phyloP scores from a whole-genome alignment of 2,329 filamentous ascomycete genomes.

The Penicillium sp. region DNA sequence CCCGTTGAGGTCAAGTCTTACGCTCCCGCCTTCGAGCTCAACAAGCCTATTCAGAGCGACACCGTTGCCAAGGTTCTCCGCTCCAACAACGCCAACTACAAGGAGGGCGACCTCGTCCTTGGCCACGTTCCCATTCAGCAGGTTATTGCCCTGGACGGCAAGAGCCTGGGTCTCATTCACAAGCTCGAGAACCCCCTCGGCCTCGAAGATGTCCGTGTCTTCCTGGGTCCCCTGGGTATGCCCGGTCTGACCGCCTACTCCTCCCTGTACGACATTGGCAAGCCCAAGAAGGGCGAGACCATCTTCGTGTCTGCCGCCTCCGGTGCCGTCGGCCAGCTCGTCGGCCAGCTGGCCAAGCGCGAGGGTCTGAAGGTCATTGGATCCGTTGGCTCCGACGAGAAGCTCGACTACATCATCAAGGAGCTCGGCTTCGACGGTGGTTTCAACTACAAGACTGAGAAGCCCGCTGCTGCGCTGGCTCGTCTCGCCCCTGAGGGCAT shows the following conservation, averaged over 20 bases:
- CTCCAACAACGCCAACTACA: constrained; percentile 59
- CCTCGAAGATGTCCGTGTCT: constrained; percentile 52
- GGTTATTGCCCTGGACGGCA: constrained; percentile 56
- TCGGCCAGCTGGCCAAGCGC: constrained; percentile 77
- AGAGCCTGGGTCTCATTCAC: constrained; percentile 41
- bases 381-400: constrained; percentile 72
- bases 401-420: constrained; percentile 67
- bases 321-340: constrained; percentile 75
- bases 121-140: constrained; percentile 60
- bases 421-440: constrained; percentile 66
- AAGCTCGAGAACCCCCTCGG: constrained; percentile 61
- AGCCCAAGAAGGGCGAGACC: constrained; percentile 71
- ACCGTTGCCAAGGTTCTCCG: constrained; percentile 65
- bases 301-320: constrained; percentile 77
- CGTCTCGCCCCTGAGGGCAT: constrained; percentile 70
- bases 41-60: constrained; percentile 59
- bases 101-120: constrained; percentile 62
- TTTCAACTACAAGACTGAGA: constrained; percentile 87
- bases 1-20: constrained; percentile 61
- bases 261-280: constrained; percentile 67
- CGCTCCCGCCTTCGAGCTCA: constrained; percentile 56
- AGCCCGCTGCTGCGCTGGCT: constrained; percentile 60
- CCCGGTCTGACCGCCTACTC: constrained; percentile 71
- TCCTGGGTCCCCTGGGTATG: constrained; percentile 73
- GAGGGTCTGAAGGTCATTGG: constrained; percentile 75